These are phyloP conservation scores for Leccinellum albellum DNA, from an alignment of 768 basidiomycete genomes.

Conservation along the genomic window DNA sequence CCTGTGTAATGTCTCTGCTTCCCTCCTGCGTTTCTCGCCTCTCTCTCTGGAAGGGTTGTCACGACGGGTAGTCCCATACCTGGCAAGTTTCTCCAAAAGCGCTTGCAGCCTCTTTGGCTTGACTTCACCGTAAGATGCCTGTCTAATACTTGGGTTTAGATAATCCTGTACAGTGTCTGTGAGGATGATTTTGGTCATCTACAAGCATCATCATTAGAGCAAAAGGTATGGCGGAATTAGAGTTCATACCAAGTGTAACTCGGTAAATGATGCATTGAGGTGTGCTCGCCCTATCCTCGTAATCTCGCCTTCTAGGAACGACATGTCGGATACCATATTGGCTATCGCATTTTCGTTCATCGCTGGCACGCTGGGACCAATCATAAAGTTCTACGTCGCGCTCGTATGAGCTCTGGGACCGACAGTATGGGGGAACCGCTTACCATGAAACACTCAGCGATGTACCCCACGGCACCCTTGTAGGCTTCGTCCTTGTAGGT, in stretches of 20 bases:
- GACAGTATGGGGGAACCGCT: conserved; percentile 18
- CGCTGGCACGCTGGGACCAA: conserved; percentile 66
- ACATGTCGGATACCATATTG: conserved; percentile 81
- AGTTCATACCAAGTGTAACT: conserved; percentile 68
- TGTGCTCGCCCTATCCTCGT: conserved; percentile 69
- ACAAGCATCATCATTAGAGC: conserved; percentile 7
- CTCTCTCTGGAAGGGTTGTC: conserved; percentile 57
- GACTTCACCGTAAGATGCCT: conserved; percentile 59
- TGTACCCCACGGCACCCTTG: conserved; percentile 81
- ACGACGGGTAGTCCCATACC: conserved; percentile 59
- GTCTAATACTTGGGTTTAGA: conserved; percentile 66
- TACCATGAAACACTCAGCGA: conserved; percentile 87
- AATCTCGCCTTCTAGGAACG: conserved; percentile 86
- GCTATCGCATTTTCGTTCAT: conserved; percentile 89
- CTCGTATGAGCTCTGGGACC: conserved; percentile 2
- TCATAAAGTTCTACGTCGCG: conserved; percentile 62
- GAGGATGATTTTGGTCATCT: conserved; percentile 74
- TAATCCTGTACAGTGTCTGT: conserved; percentile 75
- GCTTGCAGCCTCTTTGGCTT: conserved; percentile 70
- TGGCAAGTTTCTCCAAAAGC: conserved; percentile 75
- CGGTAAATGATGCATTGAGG: conserved; percentile 68
- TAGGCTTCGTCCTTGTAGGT: conserved; percentile 88
- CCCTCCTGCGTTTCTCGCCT: conserved; percentile 69
- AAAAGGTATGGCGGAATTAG: not conserved
- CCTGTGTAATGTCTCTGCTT: conserved; percentile 74